Percentiles rank a stretch among this genome's conserved stretches.
Evolutionary conservation across 495 filamentous ascomycete genomes (phyloP).

Genomic region (Penicillium cosmopolitanum): DNA sequence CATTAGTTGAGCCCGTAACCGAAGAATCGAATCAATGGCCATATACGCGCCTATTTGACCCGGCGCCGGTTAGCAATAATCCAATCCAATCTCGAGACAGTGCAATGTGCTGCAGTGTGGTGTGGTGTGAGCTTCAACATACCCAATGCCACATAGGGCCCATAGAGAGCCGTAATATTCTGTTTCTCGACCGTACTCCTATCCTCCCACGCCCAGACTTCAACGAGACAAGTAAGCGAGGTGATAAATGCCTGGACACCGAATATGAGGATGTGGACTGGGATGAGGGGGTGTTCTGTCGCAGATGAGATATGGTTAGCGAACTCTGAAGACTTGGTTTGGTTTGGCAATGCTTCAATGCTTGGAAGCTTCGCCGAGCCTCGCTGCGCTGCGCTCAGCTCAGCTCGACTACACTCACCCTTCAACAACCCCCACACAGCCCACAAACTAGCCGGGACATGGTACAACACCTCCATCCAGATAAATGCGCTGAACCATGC

Average conservation of each 20-base stretch:
- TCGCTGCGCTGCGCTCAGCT: neutral
- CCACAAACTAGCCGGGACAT: slow-evolving; percentile 71
- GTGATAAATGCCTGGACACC: slow-evolving; percentile 72
- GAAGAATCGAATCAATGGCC: slow-evolving; percentile 56
- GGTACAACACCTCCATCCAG: slow-evolving; percentile 69
- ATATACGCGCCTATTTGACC: slow-evolving; percentile 52
- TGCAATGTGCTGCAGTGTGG: no score
- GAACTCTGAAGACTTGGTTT: no score
- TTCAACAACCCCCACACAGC: slow-evolving; percentile 54
- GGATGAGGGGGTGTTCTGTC: slow-evolving; percentile 60
- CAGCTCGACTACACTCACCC: slow-evolving; percentile 46
- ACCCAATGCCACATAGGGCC: slow-evolving; percentile 75
- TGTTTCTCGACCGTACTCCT: slow-evolving; percentile 57
- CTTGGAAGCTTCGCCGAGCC: no score
- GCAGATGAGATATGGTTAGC: no score
- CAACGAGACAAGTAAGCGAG: slow-evolving; percentile 68
- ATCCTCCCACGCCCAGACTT: slow-evolving; percentile 61
- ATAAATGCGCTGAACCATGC: slow-evolving; percentile 73
- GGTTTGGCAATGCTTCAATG: no score
- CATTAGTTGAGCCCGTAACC: slow-evolving; percentile 42
- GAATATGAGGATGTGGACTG: slow-evolving; percentile 70
- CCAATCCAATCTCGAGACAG: neutral
- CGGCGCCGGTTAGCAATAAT: neutral
- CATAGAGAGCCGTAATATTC: slow-evolving; percentile 66
- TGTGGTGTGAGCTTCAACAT: slow-evolving; percentile 36